A percentile compares a stretch with the other conserved stretches of the same genome.
phyloP scores from a whole-genome alignment of 805 yeast species.

The Ogataea parapolymorpha region DNA sequence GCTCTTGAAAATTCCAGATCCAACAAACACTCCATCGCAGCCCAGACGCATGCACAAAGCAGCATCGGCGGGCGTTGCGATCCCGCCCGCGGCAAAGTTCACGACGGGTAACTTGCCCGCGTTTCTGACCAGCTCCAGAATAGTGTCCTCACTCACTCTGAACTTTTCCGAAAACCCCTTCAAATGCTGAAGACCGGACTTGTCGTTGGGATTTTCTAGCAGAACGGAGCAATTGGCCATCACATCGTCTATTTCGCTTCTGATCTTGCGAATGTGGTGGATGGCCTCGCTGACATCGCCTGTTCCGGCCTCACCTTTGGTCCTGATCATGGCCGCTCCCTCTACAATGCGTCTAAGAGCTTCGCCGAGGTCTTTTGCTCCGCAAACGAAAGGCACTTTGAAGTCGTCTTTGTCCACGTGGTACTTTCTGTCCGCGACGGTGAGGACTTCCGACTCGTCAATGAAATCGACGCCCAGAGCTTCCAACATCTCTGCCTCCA shows the following conservation, averaged over 20 bases:
- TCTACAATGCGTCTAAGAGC: constrained; percentile 74
- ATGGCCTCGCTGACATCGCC: constrained; percentile 85
- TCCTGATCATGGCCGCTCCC: constrained; percentile 85
- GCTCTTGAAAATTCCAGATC: constrained; percentile 77
- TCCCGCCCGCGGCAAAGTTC: constrained; percentile 86
- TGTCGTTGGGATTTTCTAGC: background rate
- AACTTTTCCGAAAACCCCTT: constrained; percentile 50
- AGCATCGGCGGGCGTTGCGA: constrained; percentile 86
- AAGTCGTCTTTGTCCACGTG: constrained; percentile 61
- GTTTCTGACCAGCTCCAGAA: constrained; percentile 46
- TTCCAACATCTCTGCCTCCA: constrained; percentile 76
- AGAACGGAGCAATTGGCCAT: constrained; percentile 18
- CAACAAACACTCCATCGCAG: constrained; percentile 76
- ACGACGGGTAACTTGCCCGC: constrained; percentile 73
- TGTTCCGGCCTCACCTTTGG: constrained; percentile 89
- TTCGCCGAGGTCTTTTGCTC: constrained; percentile 78
- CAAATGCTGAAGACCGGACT: constrained; percentile 32
- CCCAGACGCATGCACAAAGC: constrained; percentile 80
- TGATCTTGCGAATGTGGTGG: constrained; percentile 63
- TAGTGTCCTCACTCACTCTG: constrained; percentile 56
- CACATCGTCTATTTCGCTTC: constrained; percentile 50
- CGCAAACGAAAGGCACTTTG: constrained; percentile 79
- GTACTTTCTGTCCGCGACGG: constrained; percentile 69
- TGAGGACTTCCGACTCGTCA: constrained; percentile 81
- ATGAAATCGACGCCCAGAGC: constrained; percentile 72